These are phyloP conservation scores for Aspergillus sclerotioniger DNA, from an alignment of 495 filamentous ascomycete species.

Conservation along the genomic window DNA sequence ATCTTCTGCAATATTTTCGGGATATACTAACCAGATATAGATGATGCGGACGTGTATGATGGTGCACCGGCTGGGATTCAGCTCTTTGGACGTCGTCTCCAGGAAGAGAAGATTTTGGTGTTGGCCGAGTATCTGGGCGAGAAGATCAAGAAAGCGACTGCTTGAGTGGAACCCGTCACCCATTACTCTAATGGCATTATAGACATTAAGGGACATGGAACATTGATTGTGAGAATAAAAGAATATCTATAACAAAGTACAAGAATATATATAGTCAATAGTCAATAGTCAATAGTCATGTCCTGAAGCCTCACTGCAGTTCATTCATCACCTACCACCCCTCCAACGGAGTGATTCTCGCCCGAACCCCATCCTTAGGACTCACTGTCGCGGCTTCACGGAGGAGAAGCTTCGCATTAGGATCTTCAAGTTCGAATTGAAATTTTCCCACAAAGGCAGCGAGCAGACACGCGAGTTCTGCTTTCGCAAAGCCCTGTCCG, in stretches of 20 bases:
- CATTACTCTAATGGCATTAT: no score
- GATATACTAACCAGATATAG: constrained; percentile 27
- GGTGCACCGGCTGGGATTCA: constrained; percentile 56
- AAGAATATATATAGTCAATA: no score
- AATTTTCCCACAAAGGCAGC: constrained; percentile 72
- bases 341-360: constrained; percentile 58
- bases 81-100: constrained; percentile 24
- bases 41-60: constrained; percentile 53
- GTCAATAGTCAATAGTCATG: no score
- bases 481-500: constrained; percentile 74
- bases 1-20: neutral
- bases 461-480: constrained; percentile 79
- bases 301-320: no score
- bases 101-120: constrained; percentile 18
- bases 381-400: constrained; percentile 59
- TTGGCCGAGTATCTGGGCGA: constrained; percentile 11
- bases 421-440: constrained; percentile 60
- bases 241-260: no score
- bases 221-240: no score
- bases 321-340: constrained; percentile 55
- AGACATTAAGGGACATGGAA: no score
- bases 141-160: neutral
- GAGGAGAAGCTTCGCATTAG: constrained; percentile 57
- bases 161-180: neutral
- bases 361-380: constrained; percentile 62